Evolutionary conservation across 106 monocot species (phyloP).

Genomic region (Dioscorea zingiberensis): DNA sequence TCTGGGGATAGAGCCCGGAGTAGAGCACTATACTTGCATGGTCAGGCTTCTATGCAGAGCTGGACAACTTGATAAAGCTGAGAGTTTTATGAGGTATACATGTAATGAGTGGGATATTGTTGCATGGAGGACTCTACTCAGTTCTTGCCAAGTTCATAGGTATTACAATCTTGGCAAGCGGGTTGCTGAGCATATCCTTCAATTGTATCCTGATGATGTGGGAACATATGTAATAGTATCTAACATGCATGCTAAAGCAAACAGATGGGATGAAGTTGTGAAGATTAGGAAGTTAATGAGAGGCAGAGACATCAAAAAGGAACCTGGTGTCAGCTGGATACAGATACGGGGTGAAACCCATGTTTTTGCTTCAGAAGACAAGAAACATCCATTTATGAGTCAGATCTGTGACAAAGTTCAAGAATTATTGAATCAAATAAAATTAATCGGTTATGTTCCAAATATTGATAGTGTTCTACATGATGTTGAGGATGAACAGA

Average conservation of each 20-base stretch:
- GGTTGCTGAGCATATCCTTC: constrained; percentile 46
- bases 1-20: constrained; percentile 35
- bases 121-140: constrained; percentile 65
- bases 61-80: constrained; percentile 44
- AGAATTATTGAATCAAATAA: constrained; percentile 33
- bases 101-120: constrained; percentile 42
- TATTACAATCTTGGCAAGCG: constrained; percentile 38
- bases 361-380: constrained; percentile 60
- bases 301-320: constrained; percentile 54
- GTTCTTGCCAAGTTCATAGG: constrained; percentile 41
- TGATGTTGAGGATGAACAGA: constrained; percentile 55
- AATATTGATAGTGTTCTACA: constrained; percentile 34
- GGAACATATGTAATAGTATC: constrained; percentile 59
- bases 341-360: constrained; percentile 42
- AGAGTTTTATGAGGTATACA: constrained; percentile 39
- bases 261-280: constrained; percentile 54
- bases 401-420: constrained; percentile 30
- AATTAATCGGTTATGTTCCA: constrained; percentile 46
- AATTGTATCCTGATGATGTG: constrained; percentile 48
- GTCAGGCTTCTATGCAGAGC: constrained; percentile 54
- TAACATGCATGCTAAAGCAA: constrained; percentile 62
- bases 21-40: constrained; percentile 75
- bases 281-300: constrained; percentile 54
- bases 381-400: constrained; percentile 30
- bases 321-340: constrained; percentile 76